Evolutionary conservation across 805 yeast species (phyloP).

Genomic region (Kuraishia molischiana): DNA sequence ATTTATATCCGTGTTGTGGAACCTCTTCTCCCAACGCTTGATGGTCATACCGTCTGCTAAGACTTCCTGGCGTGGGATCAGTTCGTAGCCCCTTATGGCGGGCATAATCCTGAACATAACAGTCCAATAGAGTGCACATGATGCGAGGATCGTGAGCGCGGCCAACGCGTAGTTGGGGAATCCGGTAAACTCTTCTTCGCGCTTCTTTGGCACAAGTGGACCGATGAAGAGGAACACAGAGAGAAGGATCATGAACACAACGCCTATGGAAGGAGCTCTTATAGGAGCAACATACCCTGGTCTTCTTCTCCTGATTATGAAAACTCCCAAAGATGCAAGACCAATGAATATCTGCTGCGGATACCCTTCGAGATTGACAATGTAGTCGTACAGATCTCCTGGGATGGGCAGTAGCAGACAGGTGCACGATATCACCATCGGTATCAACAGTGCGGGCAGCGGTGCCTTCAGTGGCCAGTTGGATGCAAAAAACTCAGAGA

Average conservation of each 20-base stretch:
- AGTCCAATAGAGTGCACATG: constrained; percentile 47
- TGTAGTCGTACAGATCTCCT: constrained; percentile 41
- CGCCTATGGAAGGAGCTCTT: constrained; percentile 39
- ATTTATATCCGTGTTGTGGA: background rate
- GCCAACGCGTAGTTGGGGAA: constrained; percentile 42
- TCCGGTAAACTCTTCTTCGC: constrained; percentile 23
- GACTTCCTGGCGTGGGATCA: constrained; percentile 28
- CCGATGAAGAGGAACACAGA: constrained; percentile 39
- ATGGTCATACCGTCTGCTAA: constrained; percentile 50
- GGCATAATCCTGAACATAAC: constrained; percentile 41
- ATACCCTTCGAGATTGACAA: constrained; percentile 42
- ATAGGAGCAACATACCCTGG: constrained; percentile 42
- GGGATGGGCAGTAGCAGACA: constrained; percentile 32
- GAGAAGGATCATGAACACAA: constrained; percentile 32
- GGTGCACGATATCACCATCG: constrained; percentile 28
- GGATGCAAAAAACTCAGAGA: constrained; percentile 38
- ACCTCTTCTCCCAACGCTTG: constrained; percentile 41
- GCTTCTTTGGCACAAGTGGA: constrained; percentile 35
- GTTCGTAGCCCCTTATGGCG: constrained; percentile 29
- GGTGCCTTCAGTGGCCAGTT: constrained; percentile 49
- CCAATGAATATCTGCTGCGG: constrained; percentile 40
- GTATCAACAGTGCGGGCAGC: constrained; percentile 31
- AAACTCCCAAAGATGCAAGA: constrained; percentile 46
- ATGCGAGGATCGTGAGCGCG: constrained; percentile 28
- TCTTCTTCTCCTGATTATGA: constrained; percentile 38